A percentile compares a stretch with the other conserved stretches of the same genome.
Evolutionary conservation across 2,329 filamentous ascomycete genomes (phyloP).

Genomic region (Xylariales sp.): DNA sequence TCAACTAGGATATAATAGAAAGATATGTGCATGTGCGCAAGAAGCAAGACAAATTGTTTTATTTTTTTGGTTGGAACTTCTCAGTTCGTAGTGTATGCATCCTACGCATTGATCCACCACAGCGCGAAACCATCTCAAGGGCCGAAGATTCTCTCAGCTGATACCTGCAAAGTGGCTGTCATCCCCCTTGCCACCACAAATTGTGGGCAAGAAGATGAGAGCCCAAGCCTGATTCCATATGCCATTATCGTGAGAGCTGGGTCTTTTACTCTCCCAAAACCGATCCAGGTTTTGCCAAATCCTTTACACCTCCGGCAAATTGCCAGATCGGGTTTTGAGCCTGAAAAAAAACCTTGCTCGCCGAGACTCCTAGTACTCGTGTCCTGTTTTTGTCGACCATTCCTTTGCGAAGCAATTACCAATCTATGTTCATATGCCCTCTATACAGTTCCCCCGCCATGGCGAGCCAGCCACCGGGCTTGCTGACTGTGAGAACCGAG

Average conservation of each 20-base stretch:
- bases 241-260: slow-evolving; percentile 19
- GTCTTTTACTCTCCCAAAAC: slow-evolving; percentile 20
- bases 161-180: slow-evolving; percentile 25
- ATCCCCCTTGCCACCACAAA: slow-evolving; percentile 5
- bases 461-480: slow-evolving; percentile 17
- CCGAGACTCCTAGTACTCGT: slow-evolving; percentile 23
- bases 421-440: slow-evolving; percentile 27
- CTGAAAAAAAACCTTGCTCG: slow-evolving; percentile 24
- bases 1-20: no score
- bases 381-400: slow-evolving; percentile 18
- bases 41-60: slow-evolving; percentile 27
- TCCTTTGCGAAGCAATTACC: slow-evolving; percentile 26
- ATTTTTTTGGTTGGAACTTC: slow-evolving; percentile 35
- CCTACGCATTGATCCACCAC: slow-evolving; percentile 26
- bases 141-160: slow-evolving; percentile 27
- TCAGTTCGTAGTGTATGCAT: slow-evolving; percentile 33
- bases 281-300: slow-evolving; percentile 13
- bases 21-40: no score
- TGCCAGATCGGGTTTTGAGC: slow-evolving; percentile 17
- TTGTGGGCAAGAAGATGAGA: slow-evolving; percentile 19
- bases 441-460: slow-evolving; percentile 20
- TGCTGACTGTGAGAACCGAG: slow-evolving; percentile 52
- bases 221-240: slow-evolving; percentile 23
- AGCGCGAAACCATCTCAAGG: slow-evolving; percentile 26
- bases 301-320: slow-evolving; percentile 9